Evolutionary conservation across 805 yeast genomes (phyloP), one percentile per base, ranked within the genome.

Genomic region (Kodamaea fukazawae): DNA sequence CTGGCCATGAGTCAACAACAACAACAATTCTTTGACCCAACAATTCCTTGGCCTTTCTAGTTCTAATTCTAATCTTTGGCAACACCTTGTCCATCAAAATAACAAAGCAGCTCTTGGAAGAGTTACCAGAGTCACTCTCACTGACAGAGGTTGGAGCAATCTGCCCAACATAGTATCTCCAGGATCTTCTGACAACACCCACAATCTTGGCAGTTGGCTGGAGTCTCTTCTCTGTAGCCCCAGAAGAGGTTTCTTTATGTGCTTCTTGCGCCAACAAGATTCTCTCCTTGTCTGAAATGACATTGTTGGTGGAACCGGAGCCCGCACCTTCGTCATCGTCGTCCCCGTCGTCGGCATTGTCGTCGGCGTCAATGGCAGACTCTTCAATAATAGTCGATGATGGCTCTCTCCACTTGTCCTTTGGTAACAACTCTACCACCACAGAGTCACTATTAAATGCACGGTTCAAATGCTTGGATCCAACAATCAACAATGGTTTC

Each of bases 81-180:
- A 93, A 73, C 9, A 87, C 78, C 54, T 79, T 80, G 61, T 93
- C 98, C 93, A 93, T 83, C 43, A 95, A 75, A 35, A 85, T 72
- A 15, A 93, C 95, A 53, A 93, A 83, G 40, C 93, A 91, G 33
- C 78, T 77, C 54, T 83, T 82, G 13, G 86, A 74, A 7, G 95
- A 78, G 48, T 83, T 81, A 11, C 86, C 76, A 9, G 45, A 34
- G 34, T 72, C 74, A 38, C 77, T 79, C 4, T 58, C 60, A 14
- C 70, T 61, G 1, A 85, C 83, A 2, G 95, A 82, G 27, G 81
- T 74, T 31, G 88, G 83, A 2, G 91, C 83, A 46, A 93, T 73
- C 60, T 90, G 96, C 10, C 99, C 99, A 28, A 93, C 99, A 56
- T 90, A 93, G 49, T 82, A 81, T 60, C 99, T 78, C 99, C 99